A percentile compares a stretch with the other conserved stretches of the same genome.
phyloP scores from a whole-genome alignment of 1,284 basidiomycete species.

The Ganoderma boninense region DNA sequence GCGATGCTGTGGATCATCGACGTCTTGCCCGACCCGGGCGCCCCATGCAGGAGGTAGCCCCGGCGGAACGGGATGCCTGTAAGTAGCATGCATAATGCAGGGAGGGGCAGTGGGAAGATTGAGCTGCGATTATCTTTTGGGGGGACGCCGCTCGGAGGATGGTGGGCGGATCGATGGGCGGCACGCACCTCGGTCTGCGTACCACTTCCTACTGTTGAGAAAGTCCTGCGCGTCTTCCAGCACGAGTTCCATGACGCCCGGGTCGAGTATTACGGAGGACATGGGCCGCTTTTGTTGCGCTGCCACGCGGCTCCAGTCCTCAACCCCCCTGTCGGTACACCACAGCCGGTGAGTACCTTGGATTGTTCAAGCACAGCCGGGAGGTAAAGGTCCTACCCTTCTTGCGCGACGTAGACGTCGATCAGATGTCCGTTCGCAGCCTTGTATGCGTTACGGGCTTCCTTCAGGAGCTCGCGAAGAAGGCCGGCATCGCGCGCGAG shows the following conservation, averaged over 20 bases:
- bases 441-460: constrained; percentile 40
- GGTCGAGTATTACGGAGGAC: constrained; percentile 33
- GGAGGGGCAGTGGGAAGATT: background rate
- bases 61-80: constrained; percentile 70
- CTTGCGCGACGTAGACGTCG: constrained; percentile 24
- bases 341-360: background rate
- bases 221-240: constrained; percentile 35
- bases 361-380: background rate
- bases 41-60: constrained; percentile 77
- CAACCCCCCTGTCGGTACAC: constrained; percentile 10
- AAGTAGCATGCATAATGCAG: too few relatives aligned
- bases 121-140: background rate
- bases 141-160: background rate
- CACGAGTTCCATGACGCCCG: constrained; percentile 32
- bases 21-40: constrained; percentile 80
- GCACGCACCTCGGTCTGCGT: constrained; percentile 28
- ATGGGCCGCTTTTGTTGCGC: constrained; percentile 30
- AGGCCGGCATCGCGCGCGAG: constrained; percentile 32
- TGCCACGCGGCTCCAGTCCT: constrained; percentile 29
- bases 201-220: constrained; percentile 33
- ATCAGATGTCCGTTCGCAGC: constrained; percentile 29
- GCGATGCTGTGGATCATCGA: constrained; percentile 80
- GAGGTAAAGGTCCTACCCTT: constrained; percentile 18
- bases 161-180: background rate
- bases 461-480: constrained; percentile 38